phyloP scores from a whole-genome alignment of 2,329 filamentous ascomycete genomes.

The Penicillium occitanis region DNA sequence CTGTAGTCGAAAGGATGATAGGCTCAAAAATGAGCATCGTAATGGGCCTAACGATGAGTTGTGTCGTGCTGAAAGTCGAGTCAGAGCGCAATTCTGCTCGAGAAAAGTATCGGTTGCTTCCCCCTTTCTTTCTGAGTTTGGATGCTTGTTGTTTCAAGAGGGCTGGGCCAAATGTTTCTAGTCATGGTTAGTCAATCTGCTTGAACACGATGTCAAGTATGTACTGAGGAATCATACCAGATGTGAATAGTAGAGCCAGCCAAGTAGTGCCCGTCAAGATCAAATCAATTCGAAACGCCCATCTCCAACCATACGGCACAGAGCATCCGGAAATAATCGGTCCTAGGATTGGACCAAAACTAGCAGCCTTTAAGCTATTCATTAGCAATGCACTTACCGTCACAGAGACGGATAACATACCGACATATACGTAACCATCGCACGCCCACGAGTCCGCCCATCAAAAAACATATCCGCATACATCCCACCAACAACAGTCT shows the following conservation, averaged over 20 bases:
- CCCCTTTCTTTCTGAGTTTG: background rate
- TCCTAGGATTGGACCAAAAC: constrained; percentile 34
- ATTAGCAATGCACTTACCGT: background rate
- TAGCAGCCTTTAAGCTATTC: constrained; percentile 7
- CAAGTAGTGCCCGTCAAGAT: constrained; percentile 55
- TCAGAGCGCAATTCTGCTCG: constrained; percentile 63
- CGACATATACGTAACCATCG: constrained; percentile 34
- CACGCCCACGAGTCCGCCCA: constrained; percentile 20
- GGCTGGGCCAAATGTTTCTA: constrained; percentile 13
- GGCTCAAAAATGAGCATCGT: constrained; percentile 72
- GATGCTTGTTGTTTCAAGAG: constrained; percentile 10
- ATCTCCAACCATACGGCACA: constrained; percentile 36
- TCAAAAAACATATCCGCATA: constrained; percentile 43
- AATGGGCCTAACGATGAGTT: constrained; percentile 70
- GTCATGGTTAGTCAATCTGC: background rate
- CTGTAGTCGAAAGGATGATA: constrained; percentile 68
- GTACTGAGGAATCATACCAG: background rate
- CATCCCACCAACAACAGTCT: constrained; percentile 40
- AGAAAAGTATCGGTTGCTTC: constrained; percentile 45
- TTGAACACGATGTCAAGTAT: background rate
- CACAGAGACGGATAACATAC: constrained; percentile 17
- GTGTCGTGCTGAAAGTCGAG: constrained; percentile 60
- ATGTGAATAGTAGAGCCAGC: constrained; percentile 5
- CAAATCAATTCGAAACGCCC: constrained; percentile 56
- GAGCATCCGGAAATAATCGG: constrained; percentile 42